Base-by-base conservation (phyloP, 768 basidiomycete genomes). In the Hericium rajendrae region DNA sequence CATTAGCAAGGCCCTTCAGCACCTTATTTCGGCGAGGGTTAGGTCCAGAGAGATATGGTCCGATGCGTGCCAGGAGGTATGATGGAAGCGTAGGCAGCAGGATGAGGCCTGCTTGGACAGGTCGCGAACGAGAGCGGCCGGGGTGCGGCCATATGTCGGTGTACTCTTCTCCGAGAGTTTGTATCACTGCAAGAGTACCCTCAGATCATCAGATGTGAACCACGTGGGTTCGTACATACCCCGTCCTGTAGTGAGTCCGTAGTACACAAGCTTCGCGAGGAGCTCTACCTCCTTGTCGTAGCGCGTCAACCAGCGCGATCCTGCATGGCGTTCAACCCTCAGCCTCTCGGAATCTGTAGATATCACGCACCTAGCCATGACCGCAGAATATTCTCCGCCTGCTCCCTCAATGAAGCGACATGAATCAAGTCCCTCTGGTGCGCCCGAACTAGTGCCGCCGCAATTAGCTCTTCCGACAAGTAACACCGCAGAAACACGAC, bases 131-230 rank as follows among this genome's bases (percentile, higher is more conserved):
- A 20, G 76, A 76, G 4, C 69, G 62, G 37, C 68, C 62, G 0
- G 69, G 72, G 28, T 68, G 70, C 2, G 73, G 66, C 87, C 90
- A 89, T 38, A 88, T 84, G 64, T 87, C 86, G 1, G 89, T 91
- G 64, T 94, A 94, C 66, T 94, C 91, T 69, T 94, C 91, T n/a
- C 91, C 91, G 1, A 93, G 75, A 4, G 87, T 91, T 69, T 93
- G 91, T 10, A 77, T 78, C 15, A 84, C 91, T 93, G 52, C 15
- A 40, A 41, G 59, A 40, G 38, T 53, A 48, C 49, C 13, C 13
- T 63, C 48, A 63, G 56, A 54, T 48, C 51, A 53, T 50, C 24
- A 39, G 20, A 41, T 22, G 48, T 20, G 56, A 54, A 51, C 28
- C 22, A 38, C 40, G 48, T 54, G 50, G 43, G 38, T 28, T 48